Percentiles rank a stretch among this genome's conserved stretches.
These are phyloP conservation scores for Xylaria sp. DNA, from an alignment of 2,329 filamentous ascomycete genomes.

Conservation along the genomic window DNA sequence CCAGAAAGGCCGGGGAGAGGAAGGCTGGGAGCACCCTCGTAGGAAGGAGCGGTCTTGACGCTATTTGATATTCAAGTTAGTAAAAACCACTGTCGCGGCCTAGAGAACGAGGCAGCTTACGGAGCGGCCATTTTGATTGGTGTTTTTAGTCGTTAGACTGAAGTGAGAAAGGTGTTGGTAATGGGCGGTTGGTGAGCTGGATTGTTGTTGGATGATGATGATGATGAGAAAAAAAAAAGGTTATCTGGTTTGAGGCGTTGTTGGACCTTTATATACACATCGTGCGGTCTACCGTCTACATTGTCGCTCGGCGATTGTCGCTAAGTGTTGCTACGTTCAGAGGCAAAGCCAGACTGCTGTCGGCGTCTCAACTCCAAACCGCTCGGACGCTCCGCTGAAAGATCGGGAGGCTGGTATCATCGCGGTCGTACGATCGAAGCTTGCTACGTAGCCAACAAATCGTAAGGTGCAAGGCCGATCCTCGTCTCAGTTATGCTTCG, in stretches of 20 bases:
- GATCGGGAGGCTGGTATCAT: conserved; percentile 19
- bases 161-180: conserved; percentile 29
- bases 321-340: conserved; percentile 11
- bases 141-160: conserved; percentile 33
- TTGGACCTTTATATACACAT: conserved; percentile 31
- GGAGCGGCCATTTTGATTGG: conserved; percentile 36
- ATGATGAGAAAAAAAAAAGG: too few species aligned
- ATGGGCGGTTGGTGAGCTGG: conserved; percentile 15
- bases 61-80: conserved; percentile 24
- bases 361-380: conserved; percentile 13
- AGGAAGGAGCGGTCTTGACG: conserved; percentile 32
- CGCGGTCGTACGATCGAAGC: conserved; percentile 37
- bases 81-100: background rate
- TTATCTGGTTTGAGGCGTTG: conserved; percentile 20
- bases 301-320: conserved; percentile 11
- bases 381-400: too few species aligned
- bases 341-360: conserved; percentile 10
- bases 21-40: conserved; percentile 24
- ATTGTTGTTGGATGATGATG: conserved; percentile 23
- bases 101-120: conserved; percentile 23
- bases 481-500: conserved; percentile 26
- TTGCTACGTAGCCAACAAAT: conserved; percentile 18
- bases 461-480: conserved; percentile 27
- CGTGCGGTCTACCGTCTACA: conserved; percentile 17
- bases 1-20: conserved; percentile 41